Percentiles rank a stretch among this genome's conserved stretches.
phyloP scores from a whole-genome alignment of 78 protist species.

The Anaeramoeba flamelloides region DNA sequence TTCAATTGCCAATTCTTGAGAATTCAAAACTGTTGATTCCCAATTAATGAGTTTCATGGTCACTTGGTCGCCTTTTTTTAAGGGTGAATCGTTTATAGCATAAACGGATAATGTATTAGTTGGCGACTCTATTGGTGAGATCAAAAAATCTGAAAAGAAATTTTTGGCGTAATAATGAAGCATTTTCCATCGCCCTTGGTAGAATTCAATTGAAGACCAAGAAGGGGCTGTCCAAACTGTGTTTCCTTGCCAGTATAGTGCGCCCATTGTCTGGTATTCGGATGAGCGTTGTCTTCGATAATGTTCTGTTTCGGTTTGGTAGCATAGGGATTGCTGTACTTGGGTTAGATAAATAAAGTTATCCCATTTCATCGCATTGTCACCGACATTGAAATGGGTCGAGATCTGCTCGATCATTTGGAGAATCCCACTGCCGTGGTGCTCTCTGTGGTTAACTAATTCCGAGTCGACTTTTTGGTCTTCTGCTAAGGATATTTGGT shows the following conservation, averaged over 20 bases:
- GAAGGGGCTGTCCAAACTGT: neutral
- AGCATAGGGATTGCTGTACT: conserved; percentile 22
- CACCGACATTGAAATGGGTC: neutral
- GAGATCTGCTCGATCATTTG: conserved; percentile 1
- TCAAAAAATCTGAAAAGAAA: neutral
- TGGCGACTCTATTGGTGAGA: neutral
- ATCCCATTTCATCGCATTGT: neutral
- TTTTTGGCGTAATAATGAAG: neutral
- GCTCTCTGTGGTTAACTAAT: conserved; percentile 8
- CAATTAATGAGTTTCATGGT: too few species aligned
- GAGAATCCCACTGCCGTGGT: conserved; percentile 12
- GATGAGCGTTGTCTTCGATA: conserved; percentile 9
- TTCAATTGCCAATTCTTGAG: too few species aligned
- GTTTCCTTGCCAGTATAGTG: neutral
- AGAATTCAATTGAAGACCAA: neutral
- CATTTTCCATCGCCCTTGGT: neutral
- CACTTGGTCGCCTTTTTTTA: too few species aligned
- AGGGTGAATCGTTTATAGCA: neutral
- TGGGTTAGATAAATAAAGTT: conserved; percentile 16
- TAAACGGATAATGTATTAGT: neutral
- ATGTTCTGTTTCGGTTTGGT: conserved; percentile 28
- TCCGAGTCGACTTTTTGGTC: conserved; percentile 3
- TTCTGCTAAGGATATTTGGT: neutral
- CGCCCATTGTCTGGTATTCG: neutral
- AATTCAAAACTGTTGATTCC: too few species aligned